phyloP scores from a whole-genome alignment of 2,329 filamentous ascomycete species.

The Emericellopsis cladophorae region DNA sequence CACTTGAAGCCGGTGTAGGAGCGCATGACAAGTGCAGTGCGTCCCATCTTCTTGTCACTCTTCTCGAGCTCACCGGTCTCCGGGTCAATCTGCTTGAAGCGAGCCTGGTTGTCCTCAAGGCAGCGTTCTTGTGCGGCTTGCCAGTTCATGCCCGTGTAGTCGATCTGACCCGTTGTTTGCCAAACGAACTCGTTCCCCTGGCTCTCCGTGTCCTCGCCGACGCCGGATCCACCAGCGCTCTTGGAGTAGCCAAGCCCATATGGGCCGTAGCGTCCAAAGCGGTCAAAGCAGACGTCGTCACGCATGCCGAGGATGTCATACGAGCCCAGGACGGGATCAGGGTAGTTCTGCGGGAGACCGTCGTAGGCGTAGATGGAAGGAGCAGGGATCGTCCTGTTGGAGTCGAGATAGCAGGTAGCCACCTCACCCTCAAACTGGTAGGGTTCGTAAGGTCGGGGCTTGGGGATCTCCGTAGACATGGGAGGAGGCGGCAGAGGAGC shows the following conservation, averaged over 20 bases:
- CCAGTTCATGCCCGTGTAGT: slow-evolving; percentile 45
- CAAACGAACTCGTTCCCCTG: slow-evolving; percentile 52
- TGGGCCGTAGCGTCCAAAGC: slow-evolving; percentile 71
- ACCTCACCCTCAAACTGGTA: slow-evolving; percentile 41
- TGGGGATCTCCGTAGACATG: slow-evolving; percentile 24
- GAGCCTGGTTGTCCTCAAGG: slow-evolving; percentile 46
- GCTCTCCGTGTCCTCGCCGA: slow-evolving; percentile 60
- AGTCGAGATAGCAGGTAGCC: slow-evolving; percentile 51
- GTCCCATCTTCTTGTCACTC: slow-evolving; percentile 27
- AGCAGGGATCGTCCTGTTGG: slow-evolving; percentile 38
- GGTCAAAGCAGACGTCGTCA: slow-evolving; percentile 76
- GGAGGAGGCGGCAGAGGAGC: slow-evolving; percentile 20
- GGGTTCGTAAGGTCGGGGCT: slow-evolving; percentile 47
- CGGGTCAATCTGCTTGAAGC: slow-evolving; percentile 34
- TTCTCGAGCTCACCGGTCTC: slow-evolving; percentile 22
- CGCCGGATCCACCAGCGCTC: slow-evolving; percentile 56
- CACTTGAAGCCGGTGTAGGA: slow-evolving; percentile 73
- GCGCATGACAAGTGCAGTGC: slow-evolving; percentile 67
- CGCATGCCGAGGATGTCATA: slow-evolving; percentile 61
- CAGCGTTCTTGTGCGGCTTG: slow-evolving; percentile 39
- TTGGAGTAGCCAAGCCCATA: slow-evolving; percentile 77
- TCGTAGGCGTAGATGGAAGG: slow-evolving; percentile 56
- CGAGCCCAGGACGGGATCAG: slow-evolving; percentile 66
- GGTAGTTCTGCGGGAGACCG: slow-evolving; percentile 64
- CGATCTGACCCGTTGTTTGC: slow-evolving; percentile 39